Base-by-base conservation (phyloP, 331 rosid genomes). In the Arachis monticola region DNA sequence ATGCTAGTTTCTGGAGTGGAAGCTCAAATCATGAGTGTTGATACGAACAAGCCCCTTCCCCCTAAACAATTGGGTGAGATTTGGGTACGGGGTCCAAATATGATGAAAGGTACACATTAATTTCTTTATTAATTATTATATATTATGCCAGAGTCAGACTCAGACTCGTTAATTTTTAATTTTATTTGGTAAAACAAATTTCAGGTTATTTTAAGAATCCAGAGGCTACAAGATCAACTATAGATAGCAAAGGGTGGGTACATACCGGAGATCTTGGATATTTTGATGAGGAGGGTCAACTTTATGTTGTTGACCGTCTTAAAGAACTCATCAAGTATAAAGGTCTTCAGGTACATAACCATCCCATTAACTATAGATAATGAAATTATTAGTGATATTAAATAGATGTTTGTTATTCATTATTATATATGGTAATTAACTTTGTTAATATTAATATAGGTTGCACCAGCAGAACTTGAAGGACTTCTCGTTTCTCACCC, bases 381-480 rank as follows among this genome's bases (percentile, higher is more conserved):
- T 27, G 30, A 27, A 27, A 27, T 42, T 35, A 38, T 30, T 52
- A 5, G 13, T 12, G 53, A 35, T 58, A 35, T 79, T 35, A 5
- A 38, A 30, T 48, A 53, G 55, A n/a, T 42, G 56, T 55, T 42
- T 53, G 45, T 14, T 64, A 14, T 65, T 45, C 31, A 65, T 72
- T 35, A 17, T 62, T 56, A 38, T 17, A 17, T 17, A 17, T 27
- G 30, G 30, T 27, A 27, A 27, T 27, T 27, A 27, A 27, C 30
- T 27, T 27, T 38, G 41, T 38, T 38, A 38, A 38, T 38, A 38
- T 38, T 38, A 38, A 38, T 38, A 5, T 79, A 92, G 95, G 92
- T 92, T 82, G 96, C 98, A 4, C 98, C 98, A 66, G 96, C 98
- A 52, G 96, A 90, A 81, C 93, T 92, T 56, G 96, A 92, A 83